Percentiles rank a stretch among this genome's conserved stretches.
These are phyloP conservation scores for Globisporangium splendens DNA, from an alignment of 352 stramenopile genomes.

Conservation along the genomic window DNA sequence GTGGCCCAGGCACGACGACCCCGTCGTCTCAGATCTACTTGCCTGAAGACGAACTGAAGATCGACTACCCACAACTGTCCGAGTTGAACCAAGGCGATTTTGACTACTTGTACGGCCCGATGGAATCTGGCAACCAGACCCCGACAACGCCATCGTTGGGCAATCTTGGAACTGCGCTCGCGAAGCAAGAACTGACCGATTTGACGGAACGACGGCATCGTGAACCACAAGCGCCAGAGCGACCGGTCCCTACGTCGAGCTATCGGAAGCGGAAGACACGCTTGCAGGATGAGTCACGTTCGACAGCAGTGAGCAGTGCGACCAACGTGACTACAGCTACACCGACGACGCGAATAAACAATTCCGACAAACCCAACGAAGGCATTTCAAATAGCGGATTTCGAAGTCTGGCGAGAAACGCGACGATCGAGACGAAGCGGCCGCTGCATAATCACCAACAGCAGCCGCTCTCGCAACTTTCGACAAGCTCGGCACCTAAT, in stretches of 20 bases:
- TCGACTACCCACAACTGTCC: constrained; percentile 60
- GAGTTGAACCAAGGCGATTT: constrained; percentile 75
- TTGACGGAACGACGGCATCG: constrained; percentile 9
- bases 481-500: not conserved
- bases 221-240: constrained; percentile 41
- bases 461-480: constrained; percentile 1
- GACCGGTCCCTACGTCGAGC: constrained; percentile 24
- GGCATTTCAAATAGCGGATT: constrained; percentile 18
- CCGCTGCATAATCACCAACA: constrained; percentile 9
- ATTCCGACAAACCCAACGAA: constrained; percentile 3
- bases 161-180: constrained; percentile 19
- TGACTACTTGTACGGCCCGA: constrained; percentile 66
- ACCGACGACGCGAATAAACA: not conserved
- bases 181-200: constrained; percentile 21
- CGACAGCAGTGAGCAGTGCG: constrained; percentile 5
- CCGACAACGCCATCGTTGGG: constrained; percentile 39
- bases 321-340: constrained; percentile 2
- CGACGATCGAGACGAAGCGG: constrained; percentile 42
- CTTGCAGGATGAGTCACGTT: constrained; percentile 1
- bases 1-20: not conserved
- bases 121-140: constrained; percentile 40
- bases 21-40: constrained; percentile 27
- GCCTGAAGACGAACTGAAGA: constrained; percentile 65
- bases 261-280: constrained; percentile 38
- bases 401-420: constrained; percentile 31